Percentiles rank a stretch among this genome's conserved stretches.
These are phyloP conservation scores for thale cress (Arabidopsis thaliana) DNA, from an alignment of 345 rosid species.

Conservation along the genomic window DNA sequence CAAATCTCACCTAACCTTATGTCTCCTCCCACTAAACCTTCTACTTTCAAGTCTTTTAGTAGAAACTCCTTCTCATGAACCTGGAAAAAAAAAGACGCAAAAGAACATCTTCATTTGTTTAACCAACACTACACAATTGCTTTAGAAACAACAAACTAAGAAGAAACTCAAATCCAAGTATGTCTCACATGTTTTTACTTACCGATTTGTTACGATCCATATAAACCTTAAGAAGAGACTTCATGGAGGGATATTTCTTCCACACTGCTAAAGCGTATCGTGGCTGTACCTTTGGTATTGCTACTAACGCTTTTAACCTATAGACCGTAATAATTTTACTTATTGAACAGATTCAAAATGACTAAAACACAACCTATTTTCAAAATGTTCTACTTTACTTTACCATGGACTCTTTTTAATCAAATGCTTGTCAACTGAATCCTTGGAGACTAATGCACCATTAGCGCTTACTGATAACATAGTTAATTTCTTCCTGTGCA, in stretches of 20 bases:
- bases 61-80: slow-evolving; percentile 88
- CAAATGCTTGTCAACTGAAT: slow-evolving; percentile 59
- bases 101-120: too few relatives aligned
- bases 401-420: slow-evolving; percentile 62
- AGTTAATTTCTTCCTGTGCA: slow-evolving; percentile 74
- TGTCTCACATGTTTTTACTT: slow-evolving; percentile 37
- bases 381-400: neutral
- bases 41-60: slow-evolving; percentile 74
- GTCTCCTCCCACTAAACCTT: slow-evolving; percentile 73
- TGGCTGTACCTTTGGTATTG: slow-evolving; percentile 97
- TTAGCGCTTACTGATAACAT: slow-evolving; percentile 74
- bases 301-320: slow-evolving; percentile 92
- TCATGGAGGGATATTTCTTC: slow-evolving; percentile 96
- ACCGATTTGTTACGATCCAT: slow-evolving; percentile 84
- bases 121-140: slow-evolving; percentile 1
- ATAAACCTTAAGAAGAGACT: slow-evolving; percentile 78
- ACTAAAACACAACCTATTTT: neutral
- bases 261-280: slow-evolving; percentile 82
- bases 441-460: slow-evolving; percentile 70
- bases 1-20: slow-evolving; percentile 84
- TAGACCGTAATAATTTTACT: neutral
- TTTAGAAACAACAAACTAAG: neutral
- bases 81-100: slow-evolving; percentile 17
- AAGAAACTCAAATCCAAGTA: neutral
- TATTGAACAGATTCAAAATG: slow-evolving; percentile 1